Base-by-base conservation (phyloP, 495 filamentous ascomycete genomes). In the Pyrenula aspistea region DNA sequence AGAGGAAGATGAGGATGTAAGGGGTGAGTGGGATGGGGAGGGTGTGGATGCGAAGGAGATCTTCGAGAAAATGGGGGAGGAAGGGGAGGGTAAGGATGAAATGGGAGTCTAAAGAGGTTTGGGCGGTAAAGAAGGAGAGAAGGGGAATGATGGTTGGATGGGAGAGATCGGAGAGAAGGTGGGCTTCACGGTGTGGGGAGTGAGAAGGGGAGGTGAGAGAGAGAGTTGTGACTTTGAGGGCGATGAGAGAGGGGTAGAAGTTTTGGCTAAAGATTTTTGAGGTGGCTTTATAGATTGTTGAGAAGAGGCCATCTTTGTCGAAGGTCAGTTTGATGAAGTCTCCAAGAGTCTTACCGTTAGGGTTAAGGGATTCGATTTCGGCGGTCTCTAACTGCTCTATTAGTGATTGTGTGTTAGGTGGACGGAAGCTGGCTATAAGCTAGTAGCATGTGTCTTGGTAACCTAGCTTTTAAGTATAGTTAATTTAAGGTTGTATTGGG, bases 181-280 rank as follows among this genome's bases (percentile, higher is more conserved):
- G 82, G 48, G 80, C 83, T 72, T 98, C 93, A 24, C 85, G 81
- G 21, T 75, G 67, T 2, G 87, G 83, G 67, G 91, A 79, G 70
- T 98, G 93, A 20, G 93, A 94, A 15, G 87, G 80, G 25, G 78
- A 77, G 72, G 85, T 79, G 21, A 75, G 64, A 54, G 85, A 84
- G 15, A 89, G 88, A 12, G 78, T 82, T 12, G 91, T 95, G 49
- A 95, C 81, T 67, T 98, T 98, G 23, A 98, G 71, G n/a, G 93
- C 92, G 8, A 85, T 75, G 8, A 82, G 49, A 51, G 49, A 70
- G 52, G 61, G n/a, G n/a, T n/a, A n/a, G n/a, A n/a, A n/a, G n/a
- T n/a, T n/a, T n/a, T n/a, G n/a, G n/a, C n/a, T n/a, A 67, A 68
- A 54, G 68, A 60, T 23, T 67, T 68, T 55, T 68, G 61, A 24